Evolutionary conservation across 2,329 filamentous ascomycete species (phyloP), one percentile per base, ranked within the genome.

Genomic region (Penicillium digitatum): DNA sequence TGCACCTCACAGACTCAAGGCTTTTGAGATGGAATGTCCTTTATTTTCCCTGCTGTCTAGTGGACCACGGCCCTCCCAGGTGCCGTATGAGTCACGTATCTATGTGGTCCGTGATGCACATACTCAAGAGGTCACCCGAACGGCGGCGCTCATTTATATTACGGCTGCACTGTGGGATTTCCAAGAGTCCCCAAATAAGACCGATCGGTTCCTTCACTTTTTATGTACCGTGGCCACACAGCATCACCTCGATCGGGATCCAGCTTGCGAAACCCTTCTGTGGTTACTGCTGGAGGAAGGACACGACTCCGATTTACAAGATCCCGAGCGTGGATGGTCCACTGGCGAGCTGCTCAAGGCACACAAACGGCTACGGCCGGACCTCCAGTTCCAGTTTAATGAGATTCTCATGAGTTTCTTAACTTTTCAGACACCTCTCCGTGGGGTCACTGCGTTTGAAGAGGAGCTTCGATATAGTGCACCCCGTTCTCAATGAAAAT

Each of bases 11-110:
- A 65, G 72, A 32, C 62, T 57, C 16, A 50, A 62, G 10, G 62
- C 65, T 0, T 76, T 76, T 38, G 63, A 71, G 40, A 74, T 74
- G 67, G 66, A 67, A 16, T 66, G 70, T 44, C 69, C 72, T 18
- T 61, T 76, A 9, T 74, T 74, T 48, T 64, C 69, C 14, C 55
- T 75, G 6, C 66, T 76, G n/a, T 74, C 74, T n/a, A 72, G 68
- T 53, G 74, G 74, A 8, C 74, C 74, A 11, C 70, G 66, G 18
- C 74, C 74, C 12, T 71, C 71, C 5, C 67, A 67, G 42, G 68
- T 76, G 6, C 72, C 73, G 14, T 57, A 64, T 0, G 68, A 64
- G 31, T 67, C 67, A 12, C 74, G 72, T 34, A 64, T 65, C 48
- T 76, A 72, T 54, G 72, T 76, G 20, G 62, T 75, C 9, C 65